Evolutionary conservation across 768 basidiomycete genomes (phyloP), one percentile per base, ranked within the genome.

Genomic region (Mycena olivaceomarginata): DNA sequence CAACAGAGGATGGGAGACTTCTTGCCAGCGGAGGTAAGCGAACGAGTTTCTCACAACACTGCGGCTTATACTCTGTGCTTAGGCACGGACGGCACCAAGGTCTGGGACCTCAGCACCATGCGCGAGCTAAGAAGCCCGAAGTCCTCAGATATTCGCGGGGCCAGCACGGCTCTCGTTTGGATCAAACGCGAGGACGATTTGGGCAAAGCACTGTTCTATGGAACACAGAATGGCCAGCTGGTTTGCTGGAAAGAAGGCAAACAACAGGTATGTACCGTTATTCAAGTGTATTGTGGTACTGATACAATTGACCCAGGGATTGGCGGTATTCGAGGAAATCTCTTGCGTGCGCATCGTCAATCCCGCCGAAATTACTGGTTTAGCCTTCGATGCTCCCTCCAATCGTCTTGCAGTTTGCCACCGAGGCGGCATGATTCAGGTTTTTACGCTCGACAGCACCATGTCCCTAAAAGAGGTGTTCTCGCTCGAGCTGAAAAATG

Each of bases 401-500:
- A 79, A 77, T 59, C 75, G 77, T 53, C 80, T 82, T 25, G 76
- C 78, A 46, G 73, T 76, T 12, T 76, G 77, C 73, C 79, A 80
- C 57, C 77, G 78, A 37, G 75, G 77, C 63, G 76, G 65, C 56
- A 45, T 80, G 18, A 46, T 82, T 25, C 81, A 80, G 41, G 63
- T 3, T 82, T 39, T 77, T 46, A n/a, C 72, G 11, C 56, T 80
- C 20, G 63, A 69, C 64, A 46, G 70, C 18, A 72, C 48, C 22
- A 79, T 80, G 79, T n/a, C 67, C 11, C 71, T 78, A 18, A 22
- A 41, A 22, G 48, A 74, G 51, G 72, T 81, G 56, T 82, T 79
- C 67, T 69, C 82, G 46, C 53, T 79, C 57, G 71, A 56, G 67
- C 70, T 81, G 40, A 51, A 60, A 31, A 56, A 78, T 25, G 37